Evolutionary conservation across 1,139 yeast genomes (phyloP).

Genomic region (Taphrina deformans): DNA sequence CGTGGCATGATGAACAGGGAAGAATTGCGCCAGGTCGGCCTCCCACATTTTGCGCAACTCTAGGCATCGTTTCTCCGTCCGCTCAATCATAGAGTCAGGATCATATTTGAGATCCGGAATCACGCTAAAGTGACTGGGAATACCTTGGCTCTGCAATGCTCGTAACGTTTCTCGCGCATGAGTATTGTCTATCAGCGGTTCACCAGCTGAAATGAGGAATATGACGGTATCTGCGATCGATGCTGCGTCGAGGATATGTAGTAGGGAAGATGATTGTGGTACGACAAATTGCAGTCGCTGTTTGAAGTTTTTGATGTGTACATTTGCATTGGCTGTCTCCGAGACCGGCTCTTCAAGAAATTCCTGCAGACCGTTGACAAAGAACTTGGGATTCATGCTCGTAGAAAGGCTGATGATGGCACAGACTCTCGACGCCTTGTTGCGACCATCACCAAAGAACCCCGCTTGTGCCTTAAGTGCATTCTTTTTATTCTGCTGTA

Average conservation of each 20-base stretch:
- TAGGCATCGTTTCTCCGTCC: conserved; percentile 13
- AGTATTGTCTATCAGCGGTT: conserved; percentile 63
- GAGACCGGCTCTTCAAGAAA: conserved; percentile 41
- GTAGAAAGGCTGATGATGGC: conserved; percentile 74
- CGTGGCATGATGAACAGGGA: conserved; percentile 56
- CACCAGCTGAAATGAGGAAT: conserved; percentile 78
- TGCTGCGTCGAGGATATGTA: conserved; percentile 74
- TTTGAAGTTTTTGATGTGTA: conserved; percentile 67
- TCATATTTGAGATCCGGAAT: conserved; percentile 76
- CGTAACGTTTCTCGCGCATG: conserved; percentile 85
- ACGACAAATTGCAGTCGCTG: conserved; percentile 71
- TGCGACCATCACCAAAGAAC: conserved; percentile 68
- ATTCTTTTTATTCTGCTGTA: conserved; percentile 68
- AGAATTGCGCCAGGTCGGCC: conserved; percentile 61
- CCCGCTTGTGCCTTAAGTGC: conserved; percentile 54
- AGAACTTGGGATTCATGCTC: conserved; percentile 62
- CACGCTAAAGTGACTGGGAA: conserved; percentile 77
- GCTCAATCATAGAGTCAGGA: conserved; percentile 66
- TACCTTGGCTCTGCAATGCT: conserved; percentile 88
- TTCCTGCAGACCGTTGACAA: conserved; percentile 52
- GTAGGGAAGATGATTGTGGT: conserved; percentile 67
- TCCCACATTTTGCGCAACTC: conserved; percentile 32
- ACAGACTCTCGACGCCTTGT: conserved; percentile 79
- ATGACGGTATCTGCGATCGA: conserved; percentile 85
- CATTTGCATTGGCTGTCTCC: conserved; percentile 46